Evolutionary conservation across 352 stramenopile species (phyloP).

Genomic region (Paralagenidium karlingii): DNA sequence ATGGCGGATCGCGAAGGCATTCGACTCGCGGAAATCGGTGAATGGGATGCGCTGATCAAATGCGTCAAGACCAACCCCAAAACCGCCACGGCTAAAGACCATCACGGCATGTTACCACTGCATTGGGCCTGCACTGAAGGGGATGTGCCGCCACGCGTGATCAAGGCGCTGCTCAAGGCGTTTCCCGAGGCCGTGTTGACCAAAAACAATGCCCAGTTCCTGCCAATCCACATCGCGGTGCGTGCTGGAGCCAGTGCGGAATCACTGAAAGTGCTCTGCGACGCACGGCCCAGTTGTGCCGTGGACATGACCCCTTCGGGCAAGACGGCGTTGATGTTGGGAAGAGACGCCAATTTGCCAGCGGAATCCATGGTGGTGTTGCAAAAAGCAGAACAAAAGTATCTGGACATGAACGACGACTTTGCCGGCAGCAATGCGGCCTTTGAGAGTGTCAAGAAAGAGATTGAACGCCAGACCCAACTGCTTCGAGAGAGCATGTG

Average conservation of each 20-base stretch:
- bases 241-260: constrained; percentile 32
- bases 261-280: constrained; percentile 41
- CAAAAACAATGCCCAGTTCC: constrained; percentile 71
- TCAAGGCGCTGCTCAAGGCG: constrained; percentile 46
- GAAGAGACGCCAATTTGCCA: constrained; percentile 35
- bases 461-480: constrained; percentile 68
- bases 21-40: constrained; percentile 66
- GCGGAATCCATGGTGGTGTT: constrained; percentile 38
- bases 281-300: constrained; percentile 50
- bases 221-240: constrained; percentile 76
- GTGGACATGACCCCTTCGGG: constrained; percentile 57
- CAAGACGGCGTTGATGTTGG: constrained; percentile 56
- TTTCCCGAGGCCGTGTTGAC: constrained; percentile 68
- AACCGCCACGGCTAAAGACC: constrained; percentile 64
- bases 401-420: constrained; percentile 39
- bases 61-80: constrained; percentile 40
- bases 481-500: constrained; percentile 61
- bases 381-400: constrained; percentile 53
- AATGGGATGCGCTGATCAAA: constrained; percentile 53
- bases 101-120: constrained; percentile 74
- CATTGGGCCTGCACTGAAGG: constrained; percentile 78
- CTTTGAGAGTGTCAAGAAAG: constrained; percentile 58
- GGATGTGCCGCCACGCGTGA: constrained; percentile 43
- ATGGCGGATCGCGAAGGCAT: no score
- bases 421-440: no score